These are phyloP conservation scores for Cladorrhinum sp. DNA, from an alignment of 2,329 filamentous ascomycete genomes.

Conservation along the genomic window DNA sequence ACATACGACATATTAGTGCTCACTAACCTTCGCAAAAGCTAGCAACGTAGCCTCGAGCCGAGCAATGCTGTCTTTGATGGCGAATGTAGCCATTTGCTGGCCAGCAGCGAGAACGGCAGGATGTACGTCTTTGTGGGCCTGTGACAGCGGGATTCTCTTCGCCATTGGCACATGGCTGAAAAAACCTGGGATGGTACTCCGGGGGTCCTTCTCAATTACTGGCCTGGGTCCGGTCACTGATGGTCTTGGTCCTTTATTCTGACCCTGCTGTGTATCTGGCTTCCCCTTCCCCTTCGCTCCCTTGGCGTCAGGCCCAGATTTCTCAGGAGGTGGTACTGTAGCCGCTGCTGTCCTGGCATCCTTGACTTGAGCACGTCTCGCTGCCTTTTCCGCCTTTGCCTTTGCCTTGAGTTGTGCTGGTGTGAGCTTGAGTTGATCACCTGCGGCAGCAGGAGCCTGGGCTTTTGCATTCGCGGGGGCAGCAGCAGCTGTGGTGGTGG, in stretches of 20 bases:
- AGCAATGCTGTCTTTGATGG: slow-evolving; percentile 84
- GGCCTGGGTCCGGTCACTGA: slow-evolving; percentile 34
- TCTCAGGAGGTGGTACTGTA: slow-evolving; percentile 39
- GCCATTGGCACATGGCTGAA: slow-evolving; percentile 82
- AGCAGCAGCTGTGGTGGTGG: slow-evolving; percentile 16
- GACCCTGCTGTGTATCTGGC: slow-evolving; percentile 38
- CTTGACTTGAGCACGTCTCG: slow-evolving; percentile 72
- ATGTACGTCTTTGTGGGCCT: slow-evolving; percentile 75
- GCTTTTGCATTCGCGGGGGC: slow-evolving; percentile 13
- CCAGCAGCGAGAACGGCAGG: slow-evolving; percentile 81
- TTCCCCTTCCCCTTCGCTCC: slow-evolving; percentile 47
- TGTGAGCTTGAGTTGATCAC: slow-evolving; percentile 54
- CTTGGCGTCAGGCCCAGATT: slow-evolving; percentile 43
- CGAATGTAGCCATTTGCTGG: slow-evolving; percentile 85
- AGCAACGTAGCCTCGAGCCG: slow-evolving; percentile 83
- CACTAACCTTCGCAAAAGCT: slow-evolving; percentile 76
- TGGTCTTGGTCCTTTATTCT: slow-evolving; percentile 35
- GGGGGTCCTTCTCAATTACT: slow-evolving; percentile 53
- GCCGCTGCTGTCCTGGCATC: slow-evolving; percentile 46
- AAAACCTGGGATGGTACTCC: slow-evolving; percentile 64
- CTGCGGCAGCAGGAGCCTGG: slow-evolving; percentile 29
- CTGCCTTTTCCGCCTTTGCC: slow-evolving; percentile 88
- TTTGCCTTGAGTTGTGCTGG: slow-evolving; percentile 82
- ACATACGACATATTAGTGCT: not conserved
- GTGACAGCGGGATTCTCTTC: slow-evolving; percentile 50